A percentile compares a stretch with the other conserved stretches of the same genome.
Conservation (phyloP, 306 rosid species). For the Ammopiptanthus mongolicus region DNA sequence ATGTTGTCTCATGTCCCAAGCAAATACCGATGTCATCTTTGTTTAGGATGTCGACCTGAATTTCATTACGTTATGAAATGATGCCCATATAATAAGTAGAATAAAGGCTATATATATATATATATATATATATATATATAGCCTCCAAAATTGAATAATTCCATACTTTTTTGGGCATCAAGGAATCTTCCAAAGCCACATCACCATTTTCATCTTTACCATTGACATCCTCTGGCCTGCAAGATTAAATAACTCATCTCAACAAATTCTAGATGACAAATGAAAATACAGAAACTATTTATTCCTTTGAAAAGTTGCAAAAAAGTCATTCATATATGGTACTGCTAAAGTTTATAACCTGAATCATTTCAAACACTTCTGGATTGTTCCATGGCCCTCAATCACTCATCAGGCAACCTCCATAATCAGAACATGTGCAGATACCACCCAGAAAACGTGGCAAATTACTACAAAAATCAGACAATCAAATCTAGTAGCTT, state of each 20-base stretch:
- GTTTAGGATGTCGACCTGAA: slow-evolving; percentile 28
- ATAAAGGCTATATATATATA: neutral
- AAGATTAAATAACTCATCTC: slow-evolving; percentile 2
- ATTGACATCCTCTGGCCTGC: slow-evolving; percentile 46
- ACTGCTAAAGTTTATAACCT: slow-evolving; percentile 35
- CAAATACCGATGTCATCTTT: neutral
- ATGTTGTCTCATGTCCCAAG: neutral
- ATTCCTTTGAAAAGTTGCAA: neutral
- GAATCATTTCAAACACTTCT: slow-evolving; percentile 53
- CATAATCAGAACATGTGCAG: slow-evolving; percentile 73
- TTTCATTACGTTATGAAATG: neutral
- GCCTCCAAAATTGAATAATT: neutral
- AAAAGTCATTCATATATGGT: neutral
- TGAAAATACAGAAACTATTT: neutral
- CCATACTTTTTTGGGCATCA: slow-evolving; percentile 28
- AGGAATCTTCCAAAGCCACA: slow-evolving; percentile 19
- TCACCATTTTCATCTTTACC: slow-evolving; percentile 8
- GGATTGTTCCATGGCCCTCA: slow-evolving; percentile 83
- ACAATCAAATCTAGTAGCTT: neutral
- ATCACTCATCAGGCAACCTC: slow-evolving; percentile 79
- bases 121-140: no score
- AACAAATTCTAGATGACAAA: neutral
- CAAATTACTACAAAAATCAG: slow-evolving; percentile 54
- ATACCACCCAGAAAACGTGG: slow-evolving; percentile 80
- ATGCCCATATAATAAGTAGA: neutral